These are phyloP conservation scores for Melampsora abietis-canadensis DNA, from an alignment of 1,284 basidiomycete species.

Conservation along the genomic window DNA sequence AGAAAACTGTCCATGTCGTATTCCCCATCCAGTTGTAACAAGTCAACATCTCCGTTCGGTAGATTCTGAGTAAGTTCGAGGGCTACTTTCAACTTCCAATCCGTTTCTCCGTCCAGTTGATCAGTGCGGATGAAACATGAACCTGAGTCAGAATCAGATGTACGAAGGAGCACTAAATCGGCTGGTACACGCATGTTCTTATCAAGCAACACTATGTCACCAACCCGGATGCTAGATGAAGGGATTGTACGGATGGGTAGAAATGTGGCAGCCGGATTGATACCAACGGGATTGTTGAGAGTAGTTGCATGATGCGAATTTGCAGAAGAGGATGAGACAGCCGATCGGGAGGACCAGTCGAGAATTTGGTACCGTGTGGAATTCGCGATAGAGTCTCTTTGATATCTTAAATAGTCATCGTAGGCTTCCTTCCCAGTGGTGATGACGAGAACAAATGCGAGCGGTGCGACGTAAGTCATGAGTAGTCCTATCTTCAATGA, in stretches of 20 bases:
- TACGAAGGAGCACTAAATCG: slow-evolving; percentile 84
- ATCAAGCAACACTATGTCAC: slow-evolving; percentile 85
- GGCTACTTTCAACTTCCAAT: slow-evolving; percentile 94
- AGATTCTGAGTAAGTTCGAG: slow-evolving; percentile 78
- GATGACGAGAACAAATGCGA: slow-evolving; percentile 87
- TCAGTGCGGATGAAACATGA: slow-evolving; percentile 97
- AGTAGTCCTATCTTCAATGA: slow-evolving; percentile 85
- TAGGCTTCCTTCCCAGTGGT: slow-evolving; percentile 99
- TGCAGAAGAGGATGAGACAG: slow-evolving; percentile 42
- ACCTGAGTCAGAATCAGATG: slow-evolving; percentile 72
- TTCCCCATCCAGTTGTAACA: slow-evolving; percentile 75
- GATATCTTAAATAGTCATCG: slow-evolving; percentile 91
- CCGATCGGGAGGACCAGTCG: slow-evolving; percentile 58
- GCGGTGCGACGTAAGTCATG: slow-evolving; percentile 89
- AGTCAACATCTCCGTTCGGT: slow-evolving; percentile 60
- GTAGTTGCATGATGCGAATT: slow-evolving; percentile 48
- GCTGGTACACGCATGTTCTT: slow-evolving; percentile 97
- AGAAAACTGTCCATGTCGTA: slow-evolving; percentile 57
- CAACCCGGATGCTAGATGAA: slow-evolving; percentile 82
- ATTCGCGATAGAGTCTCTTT: slow-evolving; percentile 89
- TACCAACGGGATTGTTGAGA: slow-evolving; percentile 50
- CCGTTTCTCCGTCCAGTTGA: slow-evolving; percentile 97
- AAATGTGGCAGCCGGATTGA: slow-evolving; percentile 35
- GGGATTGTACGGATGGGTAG: slow-evolving; percentile 61
- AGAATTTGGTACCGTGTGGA: slow-evolving; percentile 84